phyloP scores from a whole-genome alignment of 192 early-diverging fungal species.

The Martensiomyces pterosporus region DNA sequence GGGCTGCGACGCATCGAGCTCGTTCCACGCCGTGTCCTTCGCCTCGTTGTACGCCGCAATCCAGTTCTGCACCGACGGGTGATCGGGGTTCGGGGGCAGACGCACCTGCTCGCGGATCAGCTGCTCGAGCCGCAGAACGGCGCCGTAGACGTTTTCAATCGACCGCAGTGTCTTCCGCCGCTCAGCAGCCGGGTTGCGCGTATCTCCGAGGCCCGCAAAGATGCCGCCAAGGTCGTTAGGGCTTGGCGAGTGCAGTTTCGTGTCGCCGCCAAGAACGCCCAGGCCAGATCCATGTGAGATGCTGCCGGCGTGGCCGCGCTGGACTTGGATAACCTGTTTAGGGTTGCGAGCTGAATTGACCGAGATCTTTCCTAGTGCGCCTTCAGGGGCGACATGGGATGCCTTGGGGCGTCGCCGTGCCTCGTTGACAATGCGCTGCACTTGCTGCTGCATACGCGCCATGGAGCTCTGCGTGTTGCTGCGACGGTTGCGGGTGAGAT shows the following conservation, averaged over 20 bases:
- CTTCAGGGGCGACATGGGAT: constrained; percentile 83
- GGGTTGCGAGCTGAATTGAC: constrained; percentile 86
- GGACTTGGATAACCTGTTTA: constrained; percentile 76
- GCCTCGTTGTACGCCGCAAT: constrained; percentile 23
- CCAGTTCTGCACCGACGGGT: constrained; percentile 32
- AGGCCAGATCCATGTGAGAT: constrained; percentile 7
- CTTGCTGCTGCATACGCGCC: constrained; percentile 87
- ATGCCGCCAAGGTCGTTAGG: constrained; percentile 29
- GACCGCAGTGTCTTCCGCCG: constrained; percentile 55
- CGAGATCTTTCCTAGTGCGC: constrained; percentile 92
- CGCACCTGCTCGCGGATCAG: constrained; percentile 67
- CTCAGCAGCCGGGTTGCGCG: constrained; percentile 54
- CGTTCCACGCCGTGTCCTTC: constrained; percentile 31
- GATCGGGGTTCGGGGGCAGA: constrained; percentile 22
- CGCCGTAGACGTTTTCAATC: constrained; percentile 77
- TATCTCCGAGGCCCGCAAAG: constrained; percentile 28
- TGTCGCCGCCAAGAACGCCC: constrained; percentile 2
- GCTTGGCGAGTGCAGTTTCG: constrained; percentile 20
- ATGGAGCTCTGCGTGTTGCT: constrained; percentile 53
- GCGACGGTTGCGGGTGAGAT: constrained; percentile 17
- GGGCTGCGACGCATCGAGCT: constrained; percentile 43
- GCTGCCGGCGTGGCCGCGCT: constrained; percentile 43
- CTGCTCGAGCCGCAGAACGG: constrained; percentile 79
- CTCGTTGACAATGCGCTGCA: constrained; percentile 92
- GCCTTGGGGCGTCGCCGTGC: constrained; percentile 84